Base-by-base conservation (phyloP, 129 eudicot genomes). In the Lactuca sativa region DNA sequence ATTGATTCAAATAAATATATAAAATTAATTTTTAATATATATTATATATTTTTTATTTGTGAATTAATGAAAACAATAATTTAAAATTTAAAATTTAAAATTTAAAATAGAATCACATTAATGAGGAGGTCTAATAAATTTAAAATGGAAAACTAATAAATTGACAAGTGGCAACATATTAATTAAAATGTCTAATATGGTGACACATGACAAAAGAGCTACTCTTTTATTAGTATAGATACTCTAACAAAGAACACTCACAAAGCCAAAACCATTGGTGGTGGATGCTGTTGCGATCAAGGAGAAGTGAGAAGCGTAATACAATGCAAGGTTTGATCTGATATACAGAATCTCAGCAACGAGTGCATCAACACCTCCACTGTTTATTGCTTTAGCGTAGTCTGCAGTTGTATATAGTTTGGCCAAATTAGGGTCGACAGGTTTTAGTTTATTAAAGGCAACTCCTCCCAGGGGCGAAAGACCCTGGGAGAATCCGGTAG, bases 321-420 rank as follows among this genome's bases (percentile, higher is more conserved):
- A 59, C 58, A 38, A 40, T 18, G 64, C 78, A 5, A 72, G 74
- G 34, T 74, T 52, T 21, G 79, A 5, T 64, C 79, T 85, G 40
- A 85, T 30, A 56, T 85, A 82, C 14, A 80, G 84, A 38, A 81
- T 78, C 55, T 85, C 86, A 64, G 78, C 81, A 33, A 81, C 57
- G 33, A 81, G 63, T 18, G 82, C 84, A 53, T 11, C 72, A 34
- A 78, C 78, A 52, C 78, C 69, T 76, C 86, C 88, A 44, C 37
- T 58, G 16, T 77, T 32, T 65, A 86, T 74, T 9, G 86, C 88
- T 7, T 71, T 63, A 12, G 70, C 76, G 55, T 72, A 86, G 33
- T 75, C 72, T 44, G 69, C 56, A 1, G 70, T 32, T 1, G 86
- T 56, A 0, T 7, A 3, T 37, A 64, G 69, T 17, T 17, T 43